Evolutionary conservation across 805 yeast genomes (phyloP), one percentile per base, ranked within the genome.

Genomic region (Pichia manshurica): DNA sequence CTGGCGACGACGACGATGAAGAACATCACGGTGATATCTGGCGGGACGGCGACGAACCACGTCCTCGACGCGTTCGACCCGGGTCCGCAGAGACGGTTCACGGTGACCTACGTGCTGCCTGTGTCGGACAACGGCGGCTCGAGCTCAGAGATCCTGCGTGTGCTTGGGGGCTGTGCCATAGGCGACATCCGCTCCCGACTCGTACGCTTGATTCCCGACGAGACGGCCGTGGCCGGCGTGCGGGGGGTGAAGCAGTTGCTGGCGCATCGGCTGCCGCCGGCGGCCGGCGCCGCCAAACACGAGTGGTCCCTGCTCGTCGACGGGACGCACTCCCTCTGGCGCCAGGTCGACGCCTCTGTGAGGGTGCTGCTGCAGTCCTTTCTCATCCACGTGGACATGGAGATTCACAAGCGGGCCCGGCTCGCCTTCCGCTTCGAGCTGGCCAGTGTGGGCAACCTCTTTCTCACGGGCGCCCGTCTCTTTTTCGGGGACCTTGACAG

Each of bases 61-160:
- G 66, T 90, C 5, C 82, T 87, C 0, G 69, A 78, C 2, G 65
- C 82, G 10, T 81, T 86, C 53, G 33, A 37, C 3, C 10, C 33
- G 4, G 15, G n/a, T n/a, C n/a, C n/a, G n/a, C n/a, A n/a, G 20
- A 1, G 48, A 48, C 5, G 34, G 33, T 6, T 41, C 33, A 32
- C 29, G 12, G 44, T 85, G 4, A 68, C 83, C 2, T 89, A 84
- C 55, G 74, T 89, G 4, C 66, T 90, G 32, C 98, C 98, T 0
- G 78, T 90, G 15, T 80, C 87, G 42, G 98, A 90, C 63, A 90
- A 90, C 60, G 98, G 98, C 16, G 97, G 97, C 0, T 89, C 96
- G 2, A 87, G 96, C 0, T 83, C 95, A 23, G 97, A 90, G 64
- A 76, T 90, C 21, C 72, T 89, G 5, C 67, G 96, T 13, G 87